Evolutionary conservation across 1,139 yeast species (phyloP).

Genomic region (Protomyces macrosporus): DNA sequence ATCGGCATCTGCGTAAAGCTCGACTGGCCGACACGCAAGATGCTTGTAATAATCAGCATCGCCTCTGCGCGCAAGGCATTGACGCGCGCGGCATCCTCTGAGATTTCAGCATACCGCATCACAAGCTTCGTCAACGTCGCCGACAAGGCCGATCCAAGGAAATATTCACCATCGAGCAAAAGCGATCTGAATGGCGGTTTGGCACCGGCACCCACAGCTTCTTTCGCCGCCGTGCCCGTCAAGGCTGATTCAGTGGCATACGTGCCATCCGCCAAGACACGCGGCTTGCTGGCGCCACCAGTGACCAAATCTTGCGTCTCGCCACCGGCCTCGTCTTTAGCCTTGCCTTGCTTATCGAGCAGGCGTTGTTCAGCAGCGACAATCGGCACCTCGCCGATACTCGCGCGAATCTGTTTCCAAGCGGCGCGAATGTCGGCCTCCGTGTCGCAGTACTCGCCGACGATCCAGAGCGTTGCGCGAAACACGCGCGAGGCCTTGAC

Average conservation of each 20-base stretch:
- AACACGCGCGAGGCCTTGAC: conserved; percentile 85
- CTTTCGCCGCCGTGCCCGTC: conserved; percentile 39
- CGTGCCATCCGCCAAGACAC: conserved; percentile 94
- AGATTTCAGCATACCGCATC: conserved; percentile 62
- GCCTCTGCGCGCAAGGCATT: conserved; percentile 95
- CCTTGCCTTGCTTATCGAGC: conserved; percentile 35
- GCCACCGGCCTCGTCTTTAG: conserved; percentile 36
- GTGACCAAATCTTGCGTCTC: conserved; percentile 32
- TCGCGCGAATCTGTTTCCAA: conserved; percentile 79
- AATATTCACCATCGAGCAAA: conserved; percentile 81
- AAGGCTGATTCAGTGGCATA: conserved; percentile 94
- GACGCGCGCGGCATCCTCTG: conserved; percentile 49
- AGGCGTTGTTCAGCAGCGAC: conserved; percentile 62
- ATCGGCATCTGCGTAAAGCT: conserved; percentile 66
- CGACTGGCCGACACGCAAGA: conserved; percentile 85
- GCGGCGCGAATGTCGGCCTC: conserved; percentile 71
- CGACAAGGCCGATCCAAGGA: conserved; percentile 80
- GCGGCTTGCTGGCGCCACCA: conserved; percentile 47
- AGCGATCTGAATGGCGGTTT: conserved; percentile 73
- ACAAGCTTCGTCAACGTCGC: conserved; percentile 86
- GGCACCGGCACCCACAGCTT: conserved; percentile 37
- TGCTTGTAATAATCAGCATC: conserved; percentile 81
- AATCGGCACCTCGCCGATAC: conserved; percentile 89
- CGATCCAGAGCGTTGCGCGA: conserved; percentile 91
- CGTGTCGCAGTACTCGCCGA: conserved; percentile 81